Conservation (phyloP, 1,284 basidiomycete genomes). For the Schizopora paradoxa region DNA sequence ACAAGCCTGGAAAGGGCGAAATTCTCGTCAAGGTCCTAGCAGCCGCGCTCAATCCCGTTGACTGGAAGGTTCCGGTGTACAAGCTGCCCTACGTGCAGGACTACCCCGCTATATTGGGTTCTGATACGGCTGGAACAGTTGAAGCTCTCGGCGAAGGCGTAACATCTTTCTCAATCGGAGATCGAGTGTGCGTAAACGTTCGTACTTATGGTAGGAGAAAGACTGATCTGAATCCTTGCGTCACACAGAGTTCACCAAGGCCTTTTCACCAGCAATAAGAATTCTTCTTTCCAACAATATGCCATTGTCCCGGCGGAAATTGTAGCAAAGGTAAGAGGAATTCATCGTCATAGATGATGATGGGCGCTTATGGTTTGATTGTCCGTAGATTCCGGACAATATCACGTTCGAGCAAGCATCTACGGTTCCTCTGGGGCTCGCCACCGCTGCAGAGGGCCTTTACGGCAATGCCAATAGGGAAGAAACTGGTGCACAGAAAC, state of each 20-base stretch:
- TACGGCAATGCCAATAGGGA: slow-evolving; percentile 15
- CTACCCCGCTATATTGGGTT: slow-evolving; percentile 37
- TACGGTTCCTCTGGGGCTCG: slow-evolving; percentile 35
- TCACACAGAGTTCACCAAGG: slow-evolving; percentile 21
- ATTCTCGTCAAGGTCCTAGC: slow-evolving; percentile 40
- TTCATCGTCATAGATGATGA: not conserved
- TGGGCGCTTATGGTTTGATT: slow-evolving; percentile 3
- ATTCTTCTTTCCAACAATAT: slow-evolving; percentile 28
- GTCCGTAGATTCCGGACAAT: slow-evolving; percentile 26
- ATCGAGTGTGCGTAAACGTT: slow-evolving; percentile 36
- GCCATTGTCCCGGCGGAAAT: slow-evolving; percentile 20
- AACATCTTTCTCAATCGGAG: slow-evolving; percentile 32
- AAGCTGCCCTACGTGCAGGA: slow-evolving; percentile 10
- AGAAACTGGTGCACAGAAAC: not conserved
- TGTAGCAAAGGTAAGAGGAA: slow-evolving; percentile 21
- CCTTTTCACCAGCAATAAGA: slow-evolving; percentile 17
- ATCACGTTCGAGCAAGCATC: slow-evolving; percentile 31
- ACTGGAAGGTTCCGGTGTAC: slow-evolving; percentile 35
- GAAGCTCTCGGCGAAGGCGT: slow-evolving; percentile 36
- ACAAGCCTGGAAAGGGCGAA: slow-evolving; percentile 35
- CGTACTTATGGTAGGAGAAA: not conserved
- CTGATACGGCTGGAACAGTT: slow-evolving; percentile 43
- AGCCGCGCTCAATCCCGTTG: slow-evolving; percentile 43
- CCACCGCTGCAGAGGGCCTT: slow-evolving; percentile 34
- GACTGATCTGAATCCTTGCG: not conserved